Evolutionary conservation across 2,329 filamentous ascomycete species (phyloP).

Genomic region (Colletotrichum kahawae): DNA sequence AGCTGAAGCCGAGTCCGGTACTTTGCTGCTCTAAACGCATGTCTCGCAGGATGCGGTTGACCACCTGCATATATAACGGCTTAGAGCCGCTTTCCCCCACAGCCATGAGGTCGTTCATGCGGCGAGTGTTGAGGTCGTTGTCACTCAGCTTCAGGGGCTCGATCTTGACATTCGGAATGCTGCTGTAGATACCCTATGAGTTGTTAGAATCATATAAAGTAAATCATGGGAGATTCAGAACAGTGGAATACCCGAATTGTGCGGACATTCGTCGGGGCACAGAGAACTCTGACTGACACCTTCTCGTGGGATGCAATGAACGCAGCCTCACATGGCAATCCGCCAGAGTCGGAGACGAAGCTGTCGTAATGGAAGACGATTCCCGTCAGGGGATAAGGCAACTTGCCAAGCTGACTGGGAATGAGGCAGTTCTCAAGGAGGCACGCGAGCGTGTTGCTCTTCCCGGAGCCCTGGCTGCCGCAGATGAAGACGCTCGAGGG

Average conservation of each 20-base stretch:
- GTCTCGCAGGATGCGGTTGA: conserved; percentile 60
- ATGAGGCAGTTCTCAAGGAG: conserved; percentile 63
- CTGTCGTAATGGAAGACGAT: conserved; percentile 71
- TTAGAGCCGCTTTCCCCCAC: conserved; percentile 42
- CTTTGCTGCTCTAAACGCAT: conserved; percentile 54
- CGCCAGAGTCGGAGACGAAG: conserved; percentile 51
- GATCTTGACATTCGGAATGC: conserved; percentile 49
- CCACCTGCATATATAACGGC: conserved; percentile 64
- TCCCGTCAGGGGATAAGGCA: conserved; percentile 59
- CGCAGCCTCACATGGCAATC: conserved; percentile 64
- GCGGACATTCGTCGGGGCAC: conserved; percentile 55
- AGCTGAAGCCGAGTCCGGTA: conserved; percentile 47
- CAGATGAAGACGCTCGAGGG: conserved; percentile 38
- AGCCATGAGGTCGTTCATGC: conserved; percentile 67
- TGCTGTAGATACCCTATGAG: conserved; percentile 42
- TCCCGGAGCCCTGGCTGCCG: conserved; percentile 69
- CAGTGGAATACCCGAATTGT: conserved; percentile 30
- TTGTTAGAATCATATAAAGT: neutral
- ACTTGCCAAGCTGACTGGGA: conserved; percentile 43
- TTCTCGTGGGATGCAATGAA: conserved; percentile 50
- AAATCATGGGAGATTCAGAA: no score
- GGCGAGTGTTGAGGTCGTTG: conserved; percentile 57
- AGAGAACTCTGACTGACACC: conserved; percentile 57
- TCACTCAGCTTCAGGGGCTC: conserved; percentile 56
- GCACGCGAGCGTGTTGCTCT: conserved; percentile 65